A percentile compares a stretch with the other conserved stretches of the same genome.
Evolutionary conservation across 371 early-diverging fungal species (phyloP).

Genomic region (Polyrhizophydium stewartii): DNA sequence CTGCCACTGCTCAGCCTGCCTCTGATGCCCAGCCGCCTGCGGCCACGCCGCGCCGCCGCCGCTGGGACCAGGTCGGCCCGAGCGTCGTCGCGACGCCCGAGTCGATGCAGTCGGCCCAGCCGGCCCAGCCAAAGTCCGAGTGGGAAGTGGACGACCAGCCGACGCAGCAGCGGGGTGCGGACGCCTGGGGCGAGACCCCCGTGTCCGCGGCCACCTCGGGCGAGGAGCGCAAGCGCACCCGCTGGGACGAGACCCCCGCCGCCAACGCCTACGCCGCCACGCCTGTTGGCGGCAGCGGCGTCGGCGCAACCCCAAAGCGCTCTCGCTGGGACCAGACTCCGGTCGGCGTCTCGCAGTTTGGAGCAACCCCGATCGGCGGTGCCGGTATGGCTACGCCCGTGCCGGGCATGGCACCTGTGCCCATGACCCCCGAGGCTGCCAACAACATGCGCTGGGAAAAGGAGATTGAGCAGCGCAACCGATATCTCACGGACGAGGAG

Average conservation of each 20-base stretch:
- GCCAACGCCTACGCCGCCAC: conserved; percentile 36
- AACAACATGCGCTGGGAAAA: conserved; percentile 75
- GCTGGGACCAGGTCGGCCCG: conserved; percentile 6
- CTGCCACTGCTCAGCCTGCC: background rate
- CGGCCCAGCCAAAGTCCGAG: too few relatives aligned
- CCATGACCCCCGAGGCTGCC: conserved; percentile 79
- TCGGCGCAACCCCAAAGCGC: too few relatives aligned
- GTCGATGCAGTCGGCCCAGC: too few relatives aligned
- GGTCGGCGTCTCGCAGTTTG: conserved; percentile 38
- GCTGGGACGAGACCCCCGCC: conserved; percentile 72
- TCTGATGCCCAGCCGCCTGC: background rate
- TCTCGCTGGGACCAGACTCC: conserved; percentile 64
- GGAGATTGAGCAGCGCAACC: conserved; percentile 83
- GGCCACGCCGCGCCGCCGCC: background rate
- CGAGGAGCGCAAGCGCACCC: conserved; percentile 40
- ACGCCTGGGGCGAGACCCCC: conserved; percentile 86
- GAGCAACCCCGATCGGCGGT: conserved; percentile 67
- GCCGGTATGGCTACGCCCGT: conserved; percentile 75
- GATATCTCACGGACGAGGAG: conserved; percentile 82
- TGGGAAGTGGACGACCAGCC: conserved; percentile 59
- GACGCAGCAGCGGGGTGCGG: conserved; percentile 24
- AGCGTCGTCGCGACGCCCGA: background rate
- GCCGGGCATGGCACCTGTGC: conserved; percentile 54
- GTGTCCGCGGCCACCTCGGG: conserved; percentile 23
- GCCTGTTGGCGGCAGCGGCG: conserved; percentile 41